Percentiles rank a stretch among this genome's conserved stretches.
Evolutionary conservation across 352 stramenopile genomes (phyloP).

Genomic region (Phytophthora citrophthora): DNA sequence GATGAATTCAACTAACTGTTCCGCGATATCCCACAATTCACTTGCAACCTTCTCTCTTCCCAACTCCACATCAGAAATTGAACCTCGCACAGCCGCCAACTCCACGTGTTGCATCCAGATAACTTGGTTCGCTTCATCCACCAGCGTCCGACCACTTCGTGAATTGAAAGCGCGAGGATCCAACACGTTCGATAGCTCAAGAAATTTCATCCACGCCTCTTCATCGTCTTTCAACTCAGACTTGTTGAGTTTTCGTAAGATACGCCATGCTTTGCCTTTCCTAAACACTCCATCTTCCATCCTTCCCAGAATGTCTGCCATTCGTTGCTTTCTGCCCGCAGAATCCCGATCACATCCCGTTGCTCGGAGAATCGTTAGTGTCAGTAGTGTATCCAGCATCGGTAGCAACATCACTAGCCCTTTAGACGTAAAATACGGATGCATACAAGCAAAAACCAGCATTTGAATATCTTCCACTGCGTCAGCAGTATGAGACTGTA

Average conservation of each 20-base stretch:
- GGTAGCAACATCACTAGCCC: constrained; percentile 6
- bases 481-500: constrained; percentile 44
- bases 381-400: constrained; percentile 19
- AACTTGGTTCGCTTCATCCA: constrained; percentile 19
- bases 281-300: constrained; percentile 1
- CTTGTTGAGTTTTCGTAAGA: constrained; percentile 8
- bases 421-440: constrained; percentile 13
- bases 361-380: constrained; percentile 15
- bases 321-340: constrained; percentile 8
- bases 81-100: not conserved
- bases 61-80: not conserved
- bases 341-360: constrained; percentile 16
- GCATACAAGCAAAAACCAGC: constrained; percentile 16
- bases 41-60: not conserved
- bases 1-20: constrained; percentile 15
- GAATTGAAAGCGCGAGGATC: constrained; percentile 30
- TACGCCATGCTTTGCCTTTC: constrained; percentile 2
- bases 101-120: constrained; percentile 27
- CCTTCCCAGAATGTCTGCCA: constrained; percentile 7
- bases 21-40: constrained; percentile 20
- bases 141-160: constrained; percentile 25
- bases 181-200: constrained; percentile 24
- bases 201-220: constrained; percentile 28
- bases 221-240: not conserved
- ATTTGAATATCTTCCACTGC: constrained; percentile 21